Conservation (phyloP, 148 eudicot species). For the Dianthus caryophyllus region DNA sequence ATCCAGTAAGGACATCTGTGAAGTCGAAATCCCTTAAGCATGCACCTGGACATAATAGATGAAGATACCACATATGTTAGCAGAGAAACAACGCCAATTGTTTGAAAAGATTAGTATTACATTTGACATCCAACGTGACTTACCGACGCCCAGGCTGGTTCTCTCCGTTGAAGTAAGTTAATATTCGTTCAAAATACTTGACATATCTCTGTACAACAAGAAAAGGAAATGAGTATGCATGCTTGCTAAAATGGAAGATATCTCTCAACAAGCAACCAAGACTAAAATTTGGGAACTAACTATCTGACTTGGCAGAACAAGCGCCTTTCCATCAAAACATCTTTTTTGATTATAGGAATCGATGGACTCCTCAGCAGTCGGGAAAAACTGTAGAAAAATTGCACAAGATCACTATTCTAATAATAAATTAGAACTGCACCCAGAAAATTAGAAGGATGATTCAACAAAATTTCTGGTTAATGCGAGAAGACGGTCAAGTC, state of each 20-base stretch:
- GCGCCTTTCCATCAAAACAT: constrained; percentile 89
- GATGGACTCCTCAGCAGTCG: constrained; percentile 96
- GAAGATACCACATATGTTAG: not conserved
- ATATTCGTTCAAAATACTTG: constrained; percentile 80
- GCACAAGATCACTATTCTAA: constrained; percentile 16
- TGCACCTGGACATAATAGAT: constrained; percentile 50
- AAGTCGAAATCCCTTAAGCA: constrained; percentile 94
- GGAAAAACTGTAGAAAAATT: constrained; percentile 64
- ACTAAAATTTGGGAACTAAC: constrained; percentile 35
- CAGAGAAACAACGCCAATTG: not conserved
- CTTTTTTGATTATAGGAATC: constrained; percentile 91
- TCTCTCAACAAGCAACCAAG: not conserved
- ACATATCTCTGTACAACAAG: constrained; percentile 66
- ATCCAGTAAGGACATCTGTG: constrained; percentile 92
- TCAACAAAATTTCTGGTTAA: constrained; percentile 4
- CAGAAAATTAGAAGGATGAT: constrained; percentile 4
- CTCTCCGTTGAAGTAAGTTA: constrained; percentile 82
- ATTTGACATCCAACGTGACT: constrained; percentile 1
- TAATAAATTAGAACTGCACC: not conserved
- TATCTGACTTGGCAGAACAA: constrained; percentile 97
- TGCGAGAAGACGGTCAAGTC: constrained; percentile 8
- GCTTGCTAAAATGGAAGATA: constrained; percentile 12
- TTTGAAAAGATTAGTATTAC: not conserved
- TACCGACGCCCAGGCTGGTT: constrained; percentile 97
- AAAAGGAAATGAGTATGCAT: constrained; percentile 14